Conservation (phyloP, 1,284 basidiomycete species). For the Athelia psychrophila region DNA sequence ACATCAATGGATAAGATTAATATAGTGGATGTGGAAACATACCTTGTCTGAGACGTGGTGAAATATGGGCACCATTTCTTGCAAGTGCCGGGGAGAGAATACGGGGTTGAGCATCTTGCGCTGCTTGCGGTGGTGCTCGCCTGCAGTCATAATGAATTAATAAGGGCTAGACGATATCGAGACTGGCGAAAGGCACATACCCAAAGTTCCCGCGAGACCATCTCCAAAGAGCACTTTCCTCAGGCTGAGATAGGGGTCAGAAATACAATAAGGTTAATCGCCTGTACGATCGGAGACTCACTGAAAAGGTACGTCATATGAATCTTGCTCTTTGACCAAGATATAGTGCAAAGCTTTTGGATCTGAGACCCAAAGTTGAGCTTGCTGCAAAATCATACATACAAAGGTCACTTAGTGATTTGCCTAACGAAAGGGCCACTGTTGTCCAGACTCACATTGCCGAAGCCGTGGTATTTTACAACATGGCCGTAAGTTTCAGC, state of each 20-base stretch:
- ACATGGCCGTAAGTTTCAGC: conserved; percentile 24
- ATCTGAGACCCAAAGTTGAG: conserved; percentile 34
- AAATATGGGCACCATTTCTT: conserved; percentile 38
- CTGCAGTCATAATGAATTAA: too few relatives aligned
- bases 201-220: conserved; percentile 32
- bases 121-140: conserved; percentile 39
- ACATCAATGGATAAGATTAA: neutral
- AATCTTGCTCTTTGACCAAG: conserved; percentile 33
- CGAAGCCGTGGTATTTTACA: conserved; percentile 19
- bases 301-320: conserved; percentile 29
- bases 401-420: too few relatives aligned
- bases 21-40: conserved; percentile 5
- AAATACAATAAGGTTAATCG: neutral
- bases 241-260: conserved; percentile 17
- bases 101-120: conserved; percentile 47
- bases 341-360: conserved; percentile 36
- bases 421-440: too few relatives aligned
- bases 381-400: conserved; percentile 27
- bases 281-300: conserved; percentile 12
- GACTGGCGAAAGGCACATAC: conserved; percentile 16
- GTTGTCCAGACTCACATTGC: conserved; percentile 12
- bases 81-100: conserved; percentile 43
- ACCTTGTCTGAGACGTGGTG: conserved; percentile 28
- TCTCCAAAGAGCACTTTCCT: conserved; percentile 33
- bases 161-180: too few relatives aligned